Conservation (phyloP, 306 rosid genomes). For the Vicia faba region DNA sequence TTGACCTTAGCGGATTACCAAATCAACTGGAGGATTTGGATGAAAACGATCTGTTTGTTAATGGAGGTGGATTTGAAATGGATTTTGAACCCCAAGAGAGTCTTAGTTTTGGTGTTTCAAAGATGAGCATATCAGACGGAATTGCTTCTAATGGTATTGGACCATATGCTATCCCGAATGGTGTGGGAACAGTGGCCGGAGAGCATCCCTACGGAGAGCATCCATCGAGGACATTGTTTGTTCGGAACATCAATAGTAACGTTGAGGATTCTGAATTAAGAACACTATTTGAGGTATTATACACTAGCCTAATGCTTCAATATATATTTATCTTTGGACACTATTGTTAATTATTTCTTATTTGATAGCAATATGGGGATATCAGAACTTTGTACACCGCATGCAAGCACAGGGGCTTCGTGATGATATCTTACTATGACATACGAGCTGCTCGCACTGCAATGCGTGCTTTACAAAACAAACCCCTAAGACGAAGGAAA, state of each 20-base stretch:
- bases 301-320: constrained; percentile 9
- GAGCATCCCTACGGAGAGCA: constrained; percentile 98
- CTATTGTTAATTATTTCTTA: constrained; percentile 26
- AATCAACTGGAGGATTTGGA: constrained; percentile 89
- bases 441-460: constrained; percentile 96
- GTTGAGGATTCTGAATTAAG: constrained; percentile 81
- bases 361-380: constrained; percentile 86
- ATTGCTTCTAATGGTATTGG: constrained; percentile 58
- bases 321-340: constrained; percentile 1
- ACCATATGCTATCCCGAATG: constrained; percentile 66
- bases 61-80: constrained; percentile 90
- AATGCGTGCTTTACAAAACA: constrained; percentile 88
- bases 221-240: constrained; percentile 93
- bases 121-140: constrained; percentile 62
- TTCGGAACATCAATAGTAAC: constrained; percentile 87
- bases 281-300: constrained; percentile 78
- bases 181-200: constrained; percentile 84
- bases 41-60: constrained; percentile 80
- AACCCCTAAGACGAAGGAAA: constrained; percentile 88
- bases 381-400: constrained; percentile 93
- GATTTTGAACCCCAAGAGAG: constrained; percentile 73
- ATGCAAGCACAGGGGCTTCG: constrained; percentile 96
- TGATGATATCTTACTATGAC: constrained; percentile 95
- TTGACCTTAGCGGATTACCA: constrained; percentile 83
- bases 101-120: constrained; percentile 61